Evolutionary conservation across 2,329 filamentous ascomycete genomes (phyloP), one percentile per base, ranked within the genome.

Genomic region (Bretziella fagacearum): DNA sequence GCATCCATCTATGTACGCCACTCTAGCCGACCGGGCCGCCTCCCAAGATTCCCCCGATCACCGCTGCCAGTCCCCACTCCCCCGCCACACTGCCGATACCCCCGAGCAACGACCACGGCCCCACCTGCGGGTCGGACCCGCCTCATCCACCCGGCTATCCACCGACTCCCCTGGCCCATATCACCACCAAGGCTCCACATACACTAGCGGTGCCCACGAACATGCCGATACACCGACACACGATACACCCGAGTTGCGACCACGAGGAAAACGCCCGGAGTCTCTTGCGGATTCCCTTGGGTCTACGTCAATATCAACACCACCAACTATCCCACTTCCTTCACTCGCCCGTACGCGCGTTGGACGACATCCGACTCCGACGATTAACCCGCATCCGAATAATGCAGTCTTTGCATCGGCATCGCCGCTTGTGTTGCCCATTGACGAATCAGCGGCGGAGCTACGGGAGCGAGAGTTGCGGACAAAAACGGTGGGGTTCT

Each of bases 401-500:
- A 26, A n/a, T 20, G 11, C n/a, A 30, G 15, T 18, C 29, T 13
- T 17, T 18, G 22, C 13, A 36, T 11, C 5, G 30, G 30, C 11
- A 15, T 33, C 13, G 4, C 13, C 6, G 13, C 11, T 33, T 10
- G 30, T 5, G 13, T 33, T 33, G 13, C 6, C 11, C n/a, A 33
- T n/a, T n/a, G 17, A 48, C 17, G 41, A 52, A 11, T 25, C 48
- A 2, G 33, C 42, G 10, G 52, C 50, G 33, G 53, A 54, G 37
- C 55, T 61, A 18, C 39, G 48, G 4, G 39, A 33, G 13, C 44
- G 40, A n/a, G 48, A 50, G 23, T 25, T 64, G 58, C 65, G 59
- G 58, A 56, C 61, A 57, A 67, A 73, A 58, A 71, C 71, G 43
- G 70, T 77, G 56, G 73, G 73, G 56, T 66, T 67, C 53, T 65